Evolutionary conservation across 768 basidiomycete species (phyloP), one percentile per base, ranked within the genome.

Genomic region (Leccinum rimulosum): DNA sequence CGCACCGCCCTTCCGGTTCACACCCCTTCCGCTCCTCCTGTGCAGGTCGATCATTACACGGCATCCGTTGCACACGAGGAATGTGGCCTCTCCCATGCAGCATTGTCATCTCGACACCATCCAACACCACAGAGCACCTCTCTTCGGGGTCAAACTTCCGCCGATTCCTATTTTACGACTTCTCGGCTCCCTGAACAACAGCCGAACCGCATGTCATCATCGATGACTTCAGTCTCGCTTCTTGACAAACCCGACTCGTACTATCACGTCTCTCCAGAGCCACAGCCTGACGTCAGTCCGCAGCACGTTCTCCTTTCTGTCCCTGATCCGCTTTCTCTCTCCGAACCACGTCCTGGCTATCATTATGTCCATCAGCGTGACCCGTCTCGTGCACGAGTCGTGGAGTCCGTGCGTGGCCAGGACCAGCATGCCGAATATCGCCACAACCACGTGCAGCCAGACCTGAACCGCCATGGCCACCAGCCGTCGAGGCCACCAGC

Each of bases 21-120:
- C 31, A 47, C 59, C 30, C 51, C 69, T 54, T 66, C 72, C 61
- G 61, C 30, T 68, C 72, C 59, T 73, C 70, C 68, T 72, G 70
- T 72, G 58, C 69, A 70, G 53, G 73, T 68, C 63, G 73, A 74
- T 71, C 73, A 73, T 65, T 71, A 74, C 60, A 55, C 69, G 56
- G 31, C 68, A 56, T 56, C 73, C 60, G 48, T 66, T 57, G 19
- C 57, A 72, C 70, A 71, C 68, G 70, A 70, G 70, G 70, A 64
- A 57, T 38, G 63, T 50, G 58, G 56, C 69, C 66, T 68, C 57
- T 64, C 70, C 35, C 69, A 70, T 58, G 52, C 64, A 58, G 67
- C 69, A 53, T 56, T 69, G 61, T 27, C 64, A 35, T 43, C 61
- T 50, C 59, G 58, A 55, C 67, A 52, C 62, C 68, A 62, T 28